Base-by-base conservation (phyloP, 352 stramenopile genomes). In the Phytopythium oedochilum region DNA sequence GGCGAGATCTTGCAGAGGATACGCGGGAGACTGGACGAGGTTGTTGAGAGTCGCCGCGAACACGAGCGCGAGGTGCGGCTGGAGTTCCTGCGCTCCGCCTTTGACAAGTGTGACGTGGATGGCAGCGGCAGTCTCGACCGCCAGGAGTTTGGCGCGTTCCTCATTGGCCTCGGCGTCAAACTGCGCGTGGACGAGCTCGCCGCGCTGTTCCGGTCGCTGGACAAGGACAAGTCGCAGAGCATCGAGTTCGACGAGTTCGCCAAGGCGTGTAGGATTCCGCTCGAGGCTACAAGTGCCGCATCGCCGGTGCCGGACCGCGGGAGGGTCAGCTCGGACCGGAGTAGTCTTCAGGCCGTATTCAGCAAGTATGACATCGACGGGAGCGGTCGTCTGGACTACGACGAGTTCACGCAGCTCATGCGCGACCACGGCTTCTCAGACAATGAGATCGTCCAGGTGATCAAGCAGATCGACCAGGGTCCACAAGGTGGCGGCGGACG, bases 61-160 rank as follows among this genome's bases (percentile, higher is more conserved):
- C 57, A 23, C 34, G 45, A 29, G 6, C 43, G 18, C 26, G 50
- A 65, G 29, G 28, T 40, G 0, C 29, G 46, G 32, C 29, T 53
- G 5, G 46, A 53, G 22, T n/a, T 53, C 22, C 18, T 89, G 7
- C 62, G 57, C 11, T 42, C 59, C 4, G 75, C 83, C 23, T 89
- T 87, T 48, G 55, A 34, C 3, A 66, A 75, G 29, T 89, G 75
- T 31, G 79, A 86, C 46, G 49, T 69, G 7, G 71, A 88, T 12
- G 65, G 61, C n/a, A 86, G 50, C 36, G 60, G 68, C 10, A 59
- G 64, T 31, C 68, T 89, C 0, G 75, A 88, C 48, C 75, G 80
- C 39, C 68, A 83, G 29, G 79, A 89, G 48, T 89, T 89, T 45
- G 61, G 66, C 1, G 75, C 74, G 10, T 69, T 89, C 11, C 57